Conservation (phyloP, 371 early-diverging fungal genomes). For the Mucor ambiguus region DNA sequence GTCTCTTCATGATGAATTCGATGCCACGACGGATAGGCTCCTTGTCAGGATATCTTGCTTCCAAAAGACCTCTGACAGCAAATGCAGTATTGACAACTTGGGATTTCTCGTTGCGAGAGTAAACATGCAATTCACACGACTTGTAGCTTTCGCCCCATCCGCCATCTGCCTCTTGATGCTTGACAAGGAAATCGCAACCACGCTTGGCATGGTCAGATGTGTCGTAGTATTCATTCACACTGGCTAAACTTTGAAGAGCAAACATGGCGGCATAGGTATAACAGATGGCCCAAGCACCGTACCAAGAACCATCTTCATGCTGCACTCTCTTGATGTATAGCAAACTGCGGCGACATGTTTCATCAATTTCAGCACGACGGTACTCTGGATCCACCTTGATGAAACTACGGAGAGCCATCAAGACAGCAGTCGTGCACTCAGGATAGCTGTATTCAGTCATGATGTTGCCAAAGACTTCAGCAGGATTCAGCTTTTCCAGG, state of each 20-base stretch:
- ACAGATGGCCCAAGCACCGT: slow-evolving; percentile 96
- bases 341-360: slow-evolving; percentile 65
- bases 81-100: slow-evolving; percentile 95
- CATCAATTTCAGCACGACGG: slow-evolving; percentile 80
- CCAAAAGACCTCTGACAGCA: slow-evolving; percentile 86
- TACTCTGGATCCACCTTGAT: slow-evolving; percentile 78
- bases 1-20: slow-evolving; percentile 81
- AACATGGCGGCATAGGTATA: slow-evolving; percentile 98
- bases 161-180: slow-evolving; percentile 88
- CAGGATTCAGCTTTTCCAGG: slow-evolving; percentile 90
- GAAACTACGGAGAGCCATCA: slow-evolving; percentile 85
- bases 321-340: slow-evolving; percentile 77
- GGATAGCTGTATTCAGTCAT: slow-evolving; percentile 98
- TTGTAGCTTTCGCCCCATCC: slow-evolving; percentile 98
- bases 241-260: slow-evolving; percentile 86
- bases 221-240: slow-evolving; percentile 81
- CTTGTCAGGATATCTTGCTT: slow-evolving; percentile 84
- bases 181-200: slow-evolving; percentile 85
- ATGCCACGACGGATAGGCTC: slow-evolving; percentile 79
- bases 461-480: slow-evolving; percentile 95
- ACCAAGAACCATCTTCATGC: slow-evolving; percentile 90
- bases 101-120: slow-evolving; percentile 64
- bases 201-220: slow-evolving; percentile 55
- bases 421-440: slow-evolving; percentile 94
- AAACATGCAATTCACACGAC: slow-evolving; percentile 77